Percentiles rank a stretch among this genome's conserved stretches.
phyloP scores from a whole-genome alignment of 1,139 yeast species.

The Scheffersomyces parashehatae region DNA sequence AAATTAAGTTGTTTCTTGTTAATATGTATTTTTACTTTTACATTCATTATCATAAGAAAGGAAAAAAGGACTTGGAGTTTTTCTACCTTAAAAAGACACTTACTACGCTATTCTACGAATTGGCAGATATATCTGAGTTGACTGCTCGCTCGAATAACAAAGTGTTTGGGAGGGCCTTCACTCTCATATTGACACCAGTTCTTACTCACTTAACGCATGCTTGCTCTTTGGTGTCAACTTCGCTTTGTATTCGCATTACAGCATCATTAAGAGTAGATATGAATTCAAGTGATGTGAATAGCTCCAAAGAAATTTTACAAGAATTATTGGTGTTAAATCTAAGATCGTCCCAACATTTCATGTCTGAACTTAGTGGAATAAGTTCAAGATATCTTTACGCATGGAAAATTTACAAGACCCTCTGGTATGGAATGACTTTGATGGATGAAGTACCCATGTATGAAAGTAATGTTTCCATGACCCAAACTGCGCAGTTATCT shows the following conservation, averaged over 20 bases:
- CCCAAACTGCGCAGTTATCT: slow-evolving; percentile 2
- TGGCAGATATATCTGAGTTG: slow-evolving; percentile 11
- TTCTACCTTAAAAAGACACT: slow-evolving; percentile 26
- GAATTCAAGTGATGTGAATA: slow-evolving; percentile 1
- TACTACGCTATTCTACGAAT: slow-evolving; percentile 18
- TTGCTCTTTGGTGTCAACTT: slow-evolving; percentile 9
- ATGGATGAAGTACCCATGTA: slow-evolving; percentile 4
- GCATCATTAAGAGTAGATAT: slow-evolving; percentile 3
- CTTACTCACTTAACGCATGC: slow-evolving; percentile 9
- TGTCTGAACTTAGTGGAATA: slow-evolving; percentile 4
- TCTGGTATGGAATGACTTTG: slow-evolving; percentile 11
- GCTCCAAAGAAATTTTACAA: slow-evolving; percentile 6
- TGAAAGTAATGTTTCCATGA: slow-evolving; percentile 2
- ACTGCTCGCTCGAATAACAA: slow-evolving; percentile 6
- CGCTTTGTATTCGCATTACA: slow-evolving; percentile 9
- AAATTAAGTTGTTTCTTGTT: slow-evolving; percentile 17
- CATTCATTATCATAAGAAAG: slow-evolving; percentile 25
- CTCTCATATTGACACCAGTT: slow-evolving; percentile 10
- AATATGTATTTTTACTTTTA: slow-evolving; percentile 25
- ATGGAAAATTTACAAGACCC: slow-evolving; percentile 17
- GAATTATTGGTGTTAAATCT: slow-evolving; percentile 2
- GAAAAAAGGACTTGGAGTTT: slow-evolving; percentile 18
- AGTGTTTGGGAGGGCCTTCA: slow-evolving; percentile 10
- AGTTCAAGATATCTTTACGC: slow-evolving; percentile 19
- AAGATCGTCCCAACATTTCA: slow-evolving; percentile 4